Percentiles rank a stretch among this genome's conserved stretches.
phyloP scores from a whole-genome alignment of 116 monocot genomes.

The Trichopus zeylanicus region DNA sequence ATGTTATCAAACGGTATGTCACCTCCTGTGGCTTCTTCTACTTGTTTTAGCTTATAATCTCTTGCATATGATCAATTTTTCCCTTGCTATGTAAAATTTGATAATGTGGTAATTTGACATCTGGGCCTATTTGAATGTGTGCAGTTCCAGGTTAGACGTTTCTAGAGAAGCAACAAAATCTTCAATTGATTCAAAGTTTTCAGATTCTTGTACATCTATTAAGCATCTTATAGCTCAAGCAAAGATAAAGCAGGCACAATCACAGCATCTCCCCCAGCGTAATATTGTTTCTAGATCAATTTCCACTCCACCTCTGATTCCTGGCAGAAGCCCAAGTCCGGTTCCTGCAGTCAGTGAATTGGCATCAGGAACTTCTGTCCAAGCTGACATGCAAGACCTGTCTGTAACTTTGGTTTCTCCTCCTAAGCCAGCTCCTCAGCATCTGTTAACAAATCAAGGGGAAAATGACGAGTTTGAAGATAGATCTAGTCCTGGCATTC shows the following conservation, averaged over 20 bases:
- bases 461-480: conserved; percentile 39
- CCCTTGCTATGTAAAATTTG: no score
- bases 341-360: conserved; percentile 19
- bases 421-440: conserved; percentile 14
- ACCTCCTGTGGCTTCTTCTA: conserved; percentile 10
- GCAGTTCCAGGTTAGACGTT: conserved; percentile 17
- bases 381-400: conserved; percentile 25
- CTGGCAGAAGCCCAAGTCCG: conserved; percentile 55
- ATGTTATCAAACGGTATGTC: conserved; percentile 13
- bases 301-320: conserved; percentile 24
- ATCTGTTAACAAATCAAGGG: conserved; percentile 21
- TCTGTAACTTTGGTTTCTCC: conserved; percentile 32
- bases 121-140: no score
- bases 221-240: conserved; percentile 96
- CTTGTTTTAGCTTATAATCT: background rate
- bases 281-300: conserved; percentile 21
- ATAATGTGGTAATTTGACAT: no score
- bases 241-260: conserved; percentile 55
- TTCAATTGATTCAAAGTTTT: conserved; percentile 16
- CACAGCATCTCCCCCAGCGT: conserved; percentile 15
- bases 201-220: conserved; percentile 53
- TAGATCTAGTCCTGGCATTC: conserved; percentile 29
- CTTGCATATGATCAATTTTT: background rate
- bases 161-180: conserved; percentile 7
- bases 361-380: conserved; percentile 22